These are phyloP conservation scores for Russula griseocarnosa DNA, from an alignment of 768 basidiomycete species.

Conservation along the genomic window DNA sequence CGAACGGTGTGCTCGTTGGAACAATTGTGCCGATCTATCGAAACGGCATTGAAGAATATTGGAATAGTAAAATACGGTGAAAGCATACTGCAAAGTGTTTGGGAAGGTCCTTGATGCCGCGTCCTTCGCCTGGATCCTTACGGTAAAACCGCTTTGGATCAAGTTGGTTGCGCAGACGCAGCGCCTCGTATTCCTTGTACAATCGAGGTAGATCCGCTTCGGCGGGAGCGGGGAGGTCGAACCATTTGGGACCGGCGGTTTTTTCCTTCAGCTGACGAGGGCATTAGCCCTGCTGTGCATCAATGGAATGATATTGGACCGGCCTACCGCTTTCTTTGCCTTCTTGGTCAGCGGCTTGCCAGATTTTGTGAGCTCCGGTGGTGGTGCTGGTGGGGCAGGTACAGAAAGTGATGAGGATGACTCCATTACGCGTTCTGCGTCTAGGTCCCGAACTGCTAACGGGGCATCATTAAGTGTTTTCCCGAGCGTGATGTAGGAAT, in stretches of 20 bases:
- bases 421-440: conserved; percentile 49
- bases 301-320: conserved; percentile 27
- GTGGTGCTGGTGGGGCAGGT: conserved; percentile 61
- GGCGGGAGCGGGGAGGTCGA: conserved; percentile 78
- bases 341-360: conserved; percentile 70
- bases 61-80: conserved; percentile 2
- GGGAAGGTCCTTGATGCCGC: conserved; percentile 77
- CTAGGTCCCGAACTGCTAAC: conserved; percentile 55
- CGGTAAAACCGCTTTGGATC: conserved; percentile 91
- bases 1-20: conserved; percentile 67
- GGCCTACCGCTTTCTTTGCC: conserved; percentile 62
- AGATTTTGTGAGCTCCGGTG: conserved; percentile 53
- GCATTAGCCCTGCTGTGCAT: neutral
- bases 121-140: conserved; percentile 81
- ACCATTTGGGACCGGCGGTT: conserved; percentile 82
- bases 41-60: conserved; percentile 20
- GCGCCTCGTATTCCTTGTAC: conserved; percentile 81
- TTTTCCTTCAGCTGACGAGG: conserved; percentile 55
- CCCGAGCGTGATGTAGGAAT: conserved; percentile 58
- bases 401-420: conserved; percentile 46
- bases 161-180: conserved; percentile 80
- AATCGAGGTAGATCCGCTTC: conserved; percentile 76
- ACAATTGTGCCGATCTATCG: conserved; percentile 75
- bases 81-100: conserved; percentile 82
- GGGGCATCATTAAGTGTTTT: conserved; percentile 43